Conservation (phyloP, 2,329 filamentous ascomycete genomes). For the Alternaria consortialis region DNA sequence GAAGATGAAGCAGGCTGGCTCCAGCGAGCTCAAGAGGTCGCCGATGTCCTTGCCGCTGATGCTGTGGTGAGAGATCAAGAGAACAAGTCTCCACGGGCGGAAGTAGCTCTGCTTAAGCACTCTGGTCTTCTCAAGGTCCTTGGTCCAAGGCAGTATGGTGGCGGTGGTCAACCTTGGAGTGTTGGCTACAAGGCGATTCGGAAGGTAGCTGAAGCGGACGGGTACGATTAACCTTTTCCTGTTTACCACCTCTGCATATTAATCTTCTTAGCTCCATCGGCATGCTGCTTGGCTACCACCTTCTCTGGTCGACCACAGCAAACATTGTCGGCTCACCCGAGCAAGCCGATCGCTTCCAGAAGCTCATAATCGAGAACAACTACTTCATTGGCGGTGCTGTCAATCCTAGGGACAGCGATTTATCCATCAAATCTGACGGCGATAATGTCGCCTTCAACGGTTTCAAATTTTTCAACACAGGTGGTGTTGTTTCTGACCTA, state of each 20-base stretch:
- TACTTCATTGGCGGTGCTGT: slow-evolving; percentile 72
- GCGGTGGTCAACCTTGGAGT: slow-evolving; percentile 63
- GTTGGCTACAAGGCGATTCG: slow-evolving; percentile 67
- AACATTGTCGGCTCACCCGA: slow-evolving; percentile 68
- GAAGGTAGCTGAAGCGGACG: slow-evolving; percentile 71
- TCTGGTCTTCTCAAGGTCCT: slow-evolving; percentile 61
- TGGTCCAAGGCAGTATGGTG: slow-evolving; percentile 61
- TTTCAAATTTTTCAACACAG: slow-evolving; percentile 73
- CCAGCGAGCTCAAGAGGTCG: slow-evolving; percentile 59
- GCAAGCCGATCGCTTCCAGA: slow-evolving; percentile 66
- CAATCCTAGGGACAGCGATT: slow-evolving; percentile 70
- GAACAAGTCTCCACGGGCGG: slow-evolving; percentile 62
- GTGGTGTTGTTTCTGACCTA: slow-evolving; percentile 71
- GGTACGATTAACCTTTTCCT: slow-evolving; percentile 47
- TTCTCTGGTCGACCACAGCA: slow-evolving; percentile 70
- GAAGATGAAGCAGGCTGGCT: slow-evolving; percentile 57
- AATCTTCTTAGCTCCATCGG: slow-evolving; percentile 59
- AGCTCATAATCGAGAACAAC: slow-evolving; percentile 69
- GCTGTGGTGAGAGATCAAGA: slow-evolving; percentile 60
- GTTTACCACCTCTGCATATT: neutral
- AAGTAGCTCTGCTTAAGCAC: slow-evolving; percentile 62
- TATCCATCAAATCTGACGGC: slow-evolving; percentile 64
- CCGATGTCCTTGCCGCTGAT: slow-evolving; percentile 60
- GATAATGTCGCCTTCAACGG: slow-evolving; percentile 68
- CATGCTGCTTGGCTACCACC: slow-evolving; percentile 72